Base-by-base conservation (phyloP, 495 filamentous ascomycete genomes). In the Coniosporium apollinis region DNA sequence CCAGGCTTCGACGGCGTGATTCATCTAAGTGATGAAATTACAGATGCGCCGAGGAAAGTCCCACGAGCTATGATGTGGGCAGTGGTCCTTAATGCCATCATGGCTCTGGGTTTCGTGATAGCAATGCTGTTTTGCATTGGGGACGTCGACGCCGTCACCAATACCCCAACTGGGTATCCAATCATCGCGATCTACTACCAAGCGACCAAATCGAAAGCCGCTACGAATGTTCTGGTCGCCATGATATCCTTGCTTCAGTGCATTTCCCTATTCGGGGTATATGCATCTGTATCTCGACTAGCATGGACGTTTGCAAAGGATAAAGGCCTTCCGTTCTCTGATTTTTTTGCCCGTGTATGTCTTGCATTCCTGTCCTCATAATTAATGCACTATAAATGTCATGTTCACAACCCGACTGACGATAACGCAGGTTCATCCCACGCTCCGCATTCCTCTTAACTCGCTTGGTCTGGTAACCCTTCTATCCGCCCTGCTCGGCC, bases 271-370 rank as follows among this genome's bases (percentile, higher is more conserved):
- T 61, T 72, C 45, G 63, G 59, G 32, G 50, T 60, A 15, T 46
- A 69, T 3, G 69, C 71, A 3, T 62, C 67, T 4, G 59, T 63
- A 10, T 69, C 65, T 1, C 59, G 73, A 15, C 61, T 68, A 30
- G 56, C 55, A 9, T 77, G 67, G 65, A 60, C 72, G 1, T 77
- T 79, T 44, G 69, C 74, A 7, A 50, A 71, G 4, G 73, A 79
- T 45, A 50, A 61, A 10, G 73, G 69, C 8, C 51, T 77, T 0
- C 74, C 74, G 2, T 71, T 67, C 43, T 65, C 62, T 10, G 30
- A 22, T n/a, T 34, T 34, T 47, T 52, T 52, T 19, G 28, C 22
- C 5, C 13, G 28, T 31, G 19, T 38, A 46, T 16, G 42, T 62
- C 20, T 51, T 48, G 39, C 45, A 47, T 18, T 39, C 41, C 1